Evolutionary conservation across 2,329 filamentous ascomycete genomes (phyloP).

Genomic region (Aureobasidium subglaciale): DNA sequence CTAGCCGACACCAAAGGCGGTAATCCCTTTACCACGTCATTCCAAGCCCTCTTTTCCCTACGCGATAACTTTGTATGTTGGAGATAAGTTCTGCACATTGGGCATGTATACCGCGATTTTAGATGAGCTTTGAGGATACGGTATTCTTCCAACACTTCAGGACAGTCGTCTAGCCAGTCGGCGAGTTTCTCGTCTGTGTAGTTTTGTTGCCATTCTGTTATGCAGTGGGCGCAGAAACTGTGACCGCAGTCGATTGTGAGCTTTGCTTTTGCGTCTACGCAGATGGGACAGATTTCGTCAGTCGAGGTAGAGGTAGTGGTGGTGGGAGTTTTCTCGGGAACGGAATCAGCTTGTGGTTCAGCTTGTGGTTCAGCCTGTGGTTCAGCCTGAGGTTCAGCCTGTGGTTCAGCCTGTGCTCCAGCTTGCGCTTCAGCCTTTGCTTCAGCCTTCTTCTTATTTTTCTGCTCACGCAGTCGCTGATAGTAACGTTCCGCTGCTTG

Average conservation of each 20-base stretch:
- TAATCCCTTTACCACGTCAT: no score
- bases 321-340: no score
- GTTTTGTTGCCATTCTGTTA: not conserved
- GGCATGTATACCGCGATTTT: not conserved
- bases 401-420: no score
- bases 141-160: not conserved
- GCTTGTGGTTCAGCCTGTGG: no score
- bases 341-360: no score
- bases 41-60: not conserved
- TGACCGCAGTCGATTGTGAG: not conserved
- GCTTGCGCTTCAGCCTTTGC: no score
- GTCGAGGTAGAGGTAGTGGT: not conserved
- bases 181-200: not conserved
- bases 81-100: not conserved
- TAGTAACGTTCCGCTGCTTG: not conserved
- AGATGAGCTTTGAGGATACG: not conserved
- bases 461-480: not conserved
- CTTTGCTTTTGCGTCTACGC: not conserved
- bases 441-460: no score
- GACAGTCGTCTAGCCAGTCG: not conserved
- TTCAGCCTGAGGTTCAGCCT: no score
- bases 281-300: not conserved
- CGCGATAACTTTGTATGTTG: not conserved
- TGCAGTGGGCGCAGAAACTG: not conserved
- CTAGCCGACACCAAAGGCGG: not conserved